Base-by-base conservation (phyloP, 2,329 filamentous ascomycete species). In the Aspergillus eucalypticola region DNA sequence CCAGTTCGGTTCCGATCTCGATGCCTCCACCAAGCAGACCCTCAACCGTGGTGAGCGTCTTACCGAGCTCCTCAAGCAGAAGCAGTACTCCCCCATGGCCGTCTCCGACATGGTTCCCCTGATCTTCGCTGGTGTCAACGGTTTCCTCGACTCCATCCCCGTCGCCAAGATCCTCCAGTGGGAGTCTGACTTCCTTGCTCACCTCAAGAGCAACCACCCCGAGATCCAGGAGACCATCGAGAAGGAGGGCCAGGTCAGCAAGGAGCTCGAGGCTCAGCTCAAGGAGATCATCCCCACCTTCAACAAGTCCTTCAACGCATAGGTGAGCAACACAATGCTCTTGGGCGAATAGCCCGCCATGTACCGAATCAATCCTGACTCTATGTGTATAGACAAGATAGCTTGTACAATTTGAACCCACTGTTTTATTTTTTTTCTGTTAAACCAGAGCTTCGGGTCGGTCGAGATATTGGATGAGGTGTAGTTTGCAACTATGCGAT, bases 61-160 rank as follows among this genome's bases (percentile, higher is more conserved):
- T 78, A 97, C 94, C 73, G 94, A 98, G 88, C 91, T 97, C 70
- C 90, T 97, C 76, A 98, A 98, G 90, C 95, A 99, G 88, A 97
- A 96, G 88, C 95, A 99, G 85, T 99, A 98, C 88, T 89, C 87
- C 50, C 95, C 95, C 74, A 97, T 97, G 93, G 91, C 92, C 72
- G 94, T 98, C 78, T 95, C 96, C 86, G 94, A 99, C 86, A 98
- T 98, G 94, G 95, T 99, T 85, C 95, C 95, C 71, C 89, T 99
- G 72, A 98, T 99, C 87, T 99, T 87, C 83, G 94, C 95, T 70
- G 95, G 95, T 96, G 92, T 99, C 84, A 98, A 98, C 84, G 95
- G 95, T 85, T 84, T 86, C 83, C 89, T 99, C 71, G 95, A 99
- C 84, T 77, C 67, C 72, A 86, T 99, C 69, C 95, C 95, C 67